Evolutionary conservation across 1,284 basidiomycete species (phyloP).

Genomic region (Pseudozyma tsukubaensis): DNA sequence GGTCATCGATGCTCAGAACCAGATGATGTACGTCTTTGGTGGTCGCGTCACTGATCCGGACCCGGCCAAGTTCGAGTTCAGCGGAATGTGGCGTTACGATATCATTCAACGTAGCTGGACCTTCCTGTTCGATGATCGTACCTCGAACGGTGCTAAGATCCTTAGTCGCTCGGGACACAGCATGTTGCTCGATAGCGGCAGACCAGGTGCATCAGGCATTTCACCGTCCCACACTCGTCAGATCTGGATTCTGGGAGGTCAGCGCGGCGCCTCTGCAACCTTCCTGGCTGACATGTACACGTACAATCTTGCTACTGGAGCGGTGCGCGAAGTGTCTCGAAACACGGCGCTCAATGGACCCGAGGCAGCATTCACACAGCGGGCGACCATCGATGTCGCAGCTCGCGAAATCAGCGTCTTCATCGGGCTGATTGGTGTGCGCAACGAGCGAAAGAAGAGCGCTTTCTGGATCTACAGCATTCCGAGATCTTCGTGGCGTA

Average conservation of each 20-base stretch:
- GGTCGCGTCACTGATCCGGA: constrained; percentile 77
- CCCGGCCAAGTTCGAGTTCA: constrained; percentile 55
- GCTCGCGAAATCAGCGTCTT: constrained; percentile 65
- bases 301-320: constrained; percentile 56
- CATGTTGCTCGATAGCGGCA: constrained; percentile 64
- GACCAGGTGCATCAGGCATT: constrained; percentile 41
- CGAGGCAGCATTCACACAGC: constrained; percentile 66
- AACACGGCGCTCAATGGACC: constrained; percentile 60
- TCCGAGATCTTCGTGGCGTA: constrained; percentile 49
- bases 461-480: constrained; percentile 64
- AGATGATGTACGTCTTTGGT: constrained; percentile 81
- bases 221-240: constrained; percentile 48
- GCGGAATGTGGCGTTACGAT: constrained; percentile 69
- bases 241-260: constrained; percentile 67
- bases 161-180: constrained; percentile 64
- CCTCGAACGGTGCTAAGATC: constrained; percentile 49
- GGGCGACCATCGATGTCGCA: constrained; percentile 62
- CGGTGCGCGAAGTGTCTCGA: constrained; percentile 48
- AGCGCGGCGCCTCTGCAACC: constrained; percentile 59
- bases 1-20: constrained; percentile 78
- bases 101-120: constrained; percentile 62
- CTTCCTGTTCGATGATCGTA: constrained; percentile 62
- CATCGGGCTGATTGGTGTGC: constrained; percentile 55
- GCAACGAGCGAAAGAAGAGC: constrained; percentile 51
- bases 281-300: constrained; percentile 68